Base-by-base conservation (phyloP, 202 grass and related monocot species). In the Elaeis oleifera region DNA sequence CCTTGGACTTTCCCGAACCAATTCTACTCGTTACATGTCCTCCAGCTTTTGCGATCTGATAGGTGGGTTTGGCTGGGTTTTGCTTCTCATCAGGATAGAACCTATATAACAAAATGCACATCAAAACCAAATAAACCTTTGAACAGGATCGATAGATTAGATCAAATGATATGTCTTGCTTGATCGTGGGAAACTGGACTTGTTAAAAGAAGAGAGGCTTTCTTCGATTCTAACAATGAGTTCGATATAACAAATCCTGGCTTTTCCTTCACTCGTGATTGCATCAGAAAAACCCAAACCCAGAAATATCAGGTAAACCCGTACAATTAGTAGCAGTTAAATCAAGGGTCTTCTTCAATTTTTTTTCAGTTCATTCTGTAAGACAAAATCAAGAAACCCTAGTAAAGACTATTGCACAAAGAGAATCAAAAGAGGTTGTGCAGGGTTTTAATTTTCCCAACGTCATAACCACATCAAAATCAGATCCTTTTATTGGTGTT, bases 31-130 rank as follows among this genome's bases (percentile, higher is more conserved):
- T 51, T 21, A 27, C 18, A 23, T 9, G 13, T 23, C 44, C 44
- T 19, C 24, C 58, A 36, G 69, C 4, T 53, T 22, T 72, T 50
- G 58, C 14, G 17, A 60, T 59, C 18, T 51, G 59, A 15, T 55
- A 5, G 9, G 24, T 39, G 1, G 23, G 20, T 62, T 72, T 53
- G 18, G 59, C 25, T 53, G 50, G 49, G 18, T 62, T 59, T 62
- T 62, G 58, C 70, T 63, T 63, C 58, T 54, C 70, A 23, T 63
- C 50, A 6, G 58, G 25, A 39, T 62, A 49, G 39, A 72, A 72
- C 70, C 70, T 72, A 17, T n/a, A 23, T 15, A 61, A 61, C 16
- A 13, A 27, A 18, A 11, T 1, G 68, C 8, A 50, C 18, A 57
- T 56, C 9, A 6, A 27, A 53, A 20, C 17, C 44, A 20, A 4